phyloP scores from a whole-genome alignment of 306 rosid species.

The Fragaria ananassa region DNA sequence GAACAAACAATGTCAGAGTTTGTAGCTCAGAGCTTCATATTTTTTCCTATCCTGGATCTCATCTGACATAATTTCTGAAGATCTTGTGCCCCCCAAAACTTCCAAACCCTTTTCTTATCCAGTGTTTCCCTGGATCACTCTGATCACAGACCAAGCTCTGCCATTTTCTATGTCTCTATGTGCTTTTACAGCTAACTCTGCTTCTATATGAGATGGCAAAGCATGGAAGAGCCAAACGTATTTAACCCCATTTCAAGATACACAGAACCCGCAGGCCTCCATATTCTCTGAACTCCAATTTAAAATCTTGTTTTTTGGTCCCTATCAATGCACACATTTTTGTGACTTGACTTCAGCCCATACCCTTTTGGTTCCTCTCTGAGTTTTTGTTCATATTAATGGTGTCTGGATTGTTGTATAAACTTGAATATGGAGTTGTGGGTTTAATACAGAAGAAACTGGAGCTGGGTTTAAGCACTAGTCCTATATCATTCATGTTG shows the following conservation, averaged over 20 bases:
- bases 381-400: constrained; percentile 45
- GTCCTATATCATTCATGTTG: constrained; percentile 21
- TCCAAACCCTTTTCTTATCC: constrained; percentile 65
- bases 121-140: constrained; percentile 45
- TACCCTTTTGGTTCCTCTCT: constrained; percentile 63
- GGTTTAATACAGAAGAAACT: constrained; percentile 37
- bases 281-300: constrained; percentile 74
- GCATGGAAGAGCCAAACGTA: constrained; percentile 36
- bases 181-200: constrained; percentile 85
- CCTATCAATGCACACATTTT: constrained; percentile 42
- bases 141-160: constrained; percentile 68
- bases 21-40: constrained; percentile 51
- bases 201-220: constrained; percentile 49
- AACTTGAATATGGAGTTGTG: constrained; percentile 35
- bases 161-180: constrained; percentile 42
- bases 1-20: constrained; percentile 61
- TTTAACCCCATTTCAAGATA: constrained; percentile 65
- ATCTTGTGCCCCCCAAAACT: constrained; percentile 49
- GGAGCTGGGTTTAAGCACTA: constrained; percentile 20
- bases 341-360: constrained; percentile 60
- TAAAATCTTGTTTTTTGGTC: constrained; percentile 48
- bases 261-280: constrained; percentile 56
- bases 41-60: constrained; percentile 63
- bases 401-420: constrained; percentile 44
- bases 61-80: constrained; percentile 52